Conservation (phyloP, 1,139 yeast genomes). For the Saccharomyces hybrid region DNA sequence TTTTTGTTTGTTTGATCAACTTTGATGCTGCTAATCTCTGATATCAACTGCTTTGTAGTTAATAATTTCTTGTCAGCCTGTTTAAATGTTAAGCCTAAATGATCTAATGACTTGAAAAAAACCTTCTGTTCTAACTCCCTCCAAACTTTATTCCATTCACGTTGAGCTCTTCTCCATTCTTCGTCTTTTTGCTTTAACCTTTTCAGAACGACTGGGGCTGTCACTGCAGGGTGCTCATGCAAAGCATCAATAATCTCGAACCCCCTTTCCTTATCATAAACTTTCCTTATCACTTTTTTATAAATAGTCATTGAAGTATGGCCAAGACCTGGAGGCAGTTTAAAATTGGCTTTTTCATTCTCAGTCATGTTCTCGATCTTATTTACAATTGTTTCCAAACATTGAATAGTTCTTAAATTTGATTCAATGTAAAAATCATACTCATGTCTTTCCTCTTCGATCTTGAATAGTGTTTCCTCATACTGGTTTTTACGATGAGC, state of each 20-base stretch:
- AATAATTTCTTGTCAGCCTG: conserved; percentile 90
- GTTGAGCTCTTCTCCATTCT: conserved; percentile 96
- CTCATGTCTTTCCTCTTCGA: conserved; percentile 96
- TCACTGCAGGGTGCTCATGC: conserved; percentile 89
- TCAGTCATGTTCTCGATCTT: conserved; percentile 88
- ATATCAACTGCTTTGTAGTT: conserved; percentile 80
- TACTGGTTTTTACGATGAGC: conserved; percentile 97
- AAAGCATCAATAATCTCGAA: conserved; percentile 92
- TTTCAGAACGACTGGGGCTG: conserved; percentile 86
- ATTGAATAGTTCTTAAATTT: conserved; percentile 88
- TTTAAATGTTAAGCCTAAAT: conserved; percentile 88
- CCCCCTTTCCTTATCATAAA: conserved; percentile 91
- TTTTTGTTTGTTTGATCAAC: conserved; percentile 75
- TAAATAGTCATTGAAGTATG: conserved; percentile 86
- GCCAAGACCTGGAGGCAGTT: conserved; percentile 87
- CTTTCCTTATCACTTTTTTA: conserved; percentile 83
- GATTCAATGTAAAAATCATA: conserved; percentile 95
- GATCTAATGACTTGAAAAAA: conserved; percentile 87
- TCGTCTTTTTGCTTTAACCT: conserved; percentile 95
- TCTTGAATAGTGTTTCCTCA: conserved; percentile 88
- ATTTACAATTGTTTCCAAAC: conserved; percentile 89
- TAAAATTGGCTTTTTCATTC: conserved; percentile 80
- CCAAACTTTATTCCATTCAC: conserved; percentile 99
- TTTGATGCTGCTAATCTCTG: conserved; percentile 87
- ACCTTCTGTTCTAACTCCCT: conserved; percentile 96